These are phyloP conservation scores for Parietichytrium sp. DNA, from an alignment of 108 stramenopile species.

Conservation along the genomic window DNA sequence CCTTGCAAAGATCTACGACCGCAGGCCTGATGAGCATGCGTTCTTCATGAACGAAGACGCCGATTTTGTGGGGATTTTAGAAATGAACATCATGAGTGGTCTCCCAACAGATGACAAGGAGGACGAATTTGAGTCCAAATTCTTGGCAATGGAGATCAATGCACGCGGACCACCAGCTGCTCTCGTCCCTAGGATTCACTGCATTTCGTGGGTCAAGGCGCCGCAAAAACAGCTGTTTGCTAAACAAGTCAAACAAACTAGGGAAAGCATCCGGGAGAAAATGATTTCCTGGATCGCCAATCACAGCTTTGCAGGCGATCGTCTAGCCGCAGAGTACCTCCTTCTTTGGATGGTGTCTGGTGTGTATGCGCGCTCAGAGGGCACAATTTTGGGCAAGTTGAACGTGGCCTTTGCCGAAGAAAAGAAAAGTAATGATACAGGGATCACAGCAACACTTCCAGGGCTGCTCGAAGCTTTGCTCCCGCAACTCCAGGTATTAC, in stretches of 20 bases:
- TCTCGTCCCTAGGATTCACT: conserved; percentile 9
- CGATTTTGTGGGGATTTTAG: conserved; percentile 45
- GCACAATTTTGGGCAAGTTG: background rate
- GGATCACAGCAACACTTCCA: background rate
- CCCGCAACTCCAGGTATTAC: background rate
- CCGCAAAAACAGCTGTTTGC: too few species aligned
- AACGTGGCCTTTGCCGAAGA: background rate
- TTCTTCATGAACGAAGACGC: conserved; percentile 43
- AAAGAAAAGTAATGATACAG: background rate
- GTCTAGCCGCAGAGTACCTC: background rate
- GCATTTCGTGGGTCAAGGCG: background rate
- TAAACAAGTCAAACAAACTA: too few species aligned
- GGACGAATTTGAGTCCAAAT: background rate
- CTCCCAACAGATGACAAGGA: too few species aligned
- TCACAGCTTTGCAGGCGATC: background rate
- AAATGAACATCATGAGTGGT: too few species aligned
- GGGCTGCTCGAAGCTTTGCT: background rate
- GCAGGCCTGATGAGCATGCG: conserved; percentile 40
- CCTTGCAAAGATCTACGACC: conserved; percentile 46
- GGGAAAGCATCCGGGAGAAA: too few species aligned
- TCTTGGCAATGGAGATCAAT: conserved; percentile 1
- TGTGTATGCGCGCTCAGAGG: background rate
- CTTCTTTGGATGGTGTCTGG: conserved; percentile 13
- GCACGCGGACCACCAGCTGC: background rate
- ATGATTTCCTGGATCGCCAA: too few species aligned